Base-by-base conservation (phyloP, 208 protist genomes). In the Leishmania tarentolae region DNA sequence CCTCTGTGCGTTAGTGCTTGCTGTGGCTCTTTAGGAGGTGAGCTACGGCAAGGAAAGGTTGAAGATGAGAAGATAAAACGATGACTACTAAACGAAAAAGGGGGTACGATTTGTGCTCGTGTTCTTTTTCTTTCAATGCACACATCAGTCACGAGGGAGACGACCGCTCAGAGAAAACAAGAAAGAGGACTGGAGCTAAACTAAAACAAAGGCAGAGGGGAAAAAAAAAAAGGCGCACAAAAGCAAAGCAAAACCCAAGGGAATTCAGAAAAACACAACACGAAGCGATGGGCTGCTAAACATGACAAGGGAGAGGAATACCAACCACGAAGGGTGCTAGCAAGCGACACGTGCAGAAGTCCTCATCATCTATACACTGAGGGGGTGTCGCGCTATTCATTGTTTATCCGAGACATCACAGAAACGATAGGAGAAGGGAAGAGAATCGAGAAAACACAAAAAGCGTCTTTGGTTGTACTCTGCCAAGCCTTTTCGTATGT, bases 211-310 rank as follows among this genome's bases (percentile, higher is more conserved):
- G 52, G 21, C 28, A 76, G n/a, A 31, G 28, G 35, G 46, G 31
- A 47, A n/a, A 24, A 50, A 63, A 61, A 78, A 80, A 59, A 80
- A 69, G n/a, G 65, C 57, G n/a, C 57, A 11, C 24, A 69, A 77
- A 1, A 76, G 46, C 3, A 9, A 53, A 57, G 37, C 28, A 66
- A 81, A 66, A n/a, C 0, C 11, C 0, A 76, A 79, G 57, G 47
- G 59, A 35, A 7, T 70, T 65, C 59, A 40, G 71, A 77, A 72
- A 46, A 61, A 50, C 21, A 53, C 47, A 68, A 70, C 11, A 70
- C 24, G 35, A 17, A 44, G 52, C 21, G 52, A 35, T 35, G 59
- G 5, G 24, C 28, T 31, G 11, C 61, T 68, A 65, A 74, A 59
- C 24, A 56, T 56, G 70, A 46, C 47, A 47, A 24, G 8, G 11